phyloP scores from a whole-genome alignment of 345 rosid genomes.

The Conringia planisiliqua region DNA sequence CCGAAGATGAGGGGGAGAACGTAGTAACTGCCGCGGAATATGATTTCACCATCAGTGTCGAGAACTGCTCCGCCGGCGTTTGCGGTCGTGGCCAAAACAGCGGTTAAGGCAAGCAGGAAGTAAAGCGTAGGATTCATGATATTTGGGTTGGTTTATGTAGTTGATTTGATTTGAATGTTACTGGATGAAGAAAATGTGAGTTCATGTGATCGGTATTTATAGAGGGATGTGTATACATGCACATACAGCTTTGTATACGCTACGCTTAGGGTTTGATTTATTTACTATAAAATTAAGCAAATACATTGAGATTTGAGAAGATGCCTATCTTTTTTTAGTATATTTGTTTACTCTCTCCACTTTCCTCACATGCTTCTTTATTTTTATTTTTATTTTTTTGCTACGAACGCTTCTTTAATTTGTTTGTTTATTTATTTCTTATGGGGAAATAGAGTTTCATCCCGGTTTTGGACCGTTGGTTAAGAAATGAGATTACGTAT shows the following conservation, averaged over 20 bases:
- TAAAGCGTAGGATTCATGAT: constrained; percentile 1
- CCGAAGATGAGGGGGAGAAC: neutral
- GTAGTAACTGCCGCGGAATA: neutral
- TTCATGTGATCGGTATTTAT: neutral
- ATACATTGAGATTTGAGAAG: too few relatives aligned
- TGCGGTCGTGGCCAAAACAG: neutral
- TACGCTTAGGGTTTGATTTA: neutral
- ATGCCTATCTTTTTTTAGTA: too few relatives aligned
- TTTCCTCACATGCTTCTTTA: too few relatives aligned
- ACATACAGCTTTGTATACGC: neutral
- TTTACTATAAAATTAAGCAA: too few relatives aligned
- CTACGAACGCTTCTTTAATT: too few relatives aligned
- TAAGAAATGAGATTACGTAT: too few relatives aligned
- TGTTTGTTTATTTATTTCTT: too few relatives aligned
- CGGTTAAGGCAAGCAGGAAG: neutral
- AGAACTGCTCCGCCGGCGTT: neutral
- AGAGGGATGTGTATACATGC: neutral
- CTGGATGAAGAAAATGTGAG: neutral
- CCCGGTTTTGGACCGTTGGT: too few relatives aligned
- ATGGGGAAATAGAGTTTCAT: neutral
- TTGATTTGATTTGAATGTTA: neutral
- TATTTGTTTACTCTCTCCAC: too few relatives aligned
- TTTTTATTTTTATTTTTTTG: too few relatives aligned
- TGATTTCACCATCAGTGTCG: neutral
- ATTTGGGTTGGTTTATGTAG: neutral